Evolutionary conservation across 192 early-diverging fungal genomes (phyloP).

Genomic region (Gamsiella multidivaricata): DNA sequence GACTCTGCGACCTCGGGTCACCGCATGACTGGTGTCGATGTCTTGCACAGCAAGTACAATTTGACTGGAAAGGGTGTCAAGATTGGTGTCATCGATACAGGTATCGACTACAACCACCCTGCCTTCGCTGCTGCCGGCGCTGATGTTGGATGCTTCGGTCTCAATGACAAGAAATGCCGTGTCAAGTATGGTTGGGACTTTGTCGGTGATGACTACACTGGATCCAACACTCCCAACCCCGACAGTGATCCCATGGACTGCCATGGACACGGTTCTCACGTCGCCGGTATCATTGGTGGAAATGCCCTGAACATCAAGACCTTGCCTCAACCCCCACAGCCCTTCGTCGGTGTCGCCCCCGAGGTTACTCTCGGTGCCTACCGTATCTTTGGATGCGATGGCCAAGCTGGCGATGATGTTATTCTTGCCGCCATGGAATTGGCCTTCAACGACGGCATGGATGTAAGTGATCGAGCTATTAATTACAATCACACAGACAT

Average conservation of each 20-base stretch:
- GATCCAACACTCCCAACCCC: constrained; percentile 50
- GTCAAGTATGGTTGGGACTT: constrained; percentile 70
- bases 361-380: constrained; percentile 75
- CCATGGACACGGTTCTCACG: constrained; percentile 64
- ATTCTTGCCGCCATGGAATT: constrained; percentile 70
- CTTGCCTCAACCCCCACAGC: constrained; percentile 20
- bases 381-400: constrained; percentile 71
- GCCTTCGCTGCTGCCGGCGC: constrained; percentile 64
- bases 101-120: constrained; percentile 69
- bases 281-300: constrained; percentile 60
- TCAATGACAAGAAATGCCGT: constrained; percentile 64
- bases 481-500: no score
- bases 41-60: constrained; percentile 48
- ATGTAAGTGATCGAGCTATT: constrained; percentile 64
- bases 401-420: constrained; percentile 61
- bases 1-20: constrained; percentile 42
- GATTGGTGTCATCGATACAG: constrained; percentile 70
- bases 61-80: constrained; percentile 58
- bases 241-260: constrained; percentile 64
- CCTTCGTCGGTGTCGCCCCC: constrained; percentile 77
- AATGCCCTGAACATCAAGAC: constrained; percentile 39
- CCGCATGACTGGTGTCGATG: constrained; percentile 57
- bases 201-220: constrained; percentile 63
- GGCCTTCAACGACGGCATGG: constrained; percentile 60
- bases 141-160: constrained; percentile 65